These are phyloP conservation scores for Apophysomyces trapeziformis DNA, from an alignment of 371 early-diverging fungal genomes.

Conservation along the genomic window DNA sequence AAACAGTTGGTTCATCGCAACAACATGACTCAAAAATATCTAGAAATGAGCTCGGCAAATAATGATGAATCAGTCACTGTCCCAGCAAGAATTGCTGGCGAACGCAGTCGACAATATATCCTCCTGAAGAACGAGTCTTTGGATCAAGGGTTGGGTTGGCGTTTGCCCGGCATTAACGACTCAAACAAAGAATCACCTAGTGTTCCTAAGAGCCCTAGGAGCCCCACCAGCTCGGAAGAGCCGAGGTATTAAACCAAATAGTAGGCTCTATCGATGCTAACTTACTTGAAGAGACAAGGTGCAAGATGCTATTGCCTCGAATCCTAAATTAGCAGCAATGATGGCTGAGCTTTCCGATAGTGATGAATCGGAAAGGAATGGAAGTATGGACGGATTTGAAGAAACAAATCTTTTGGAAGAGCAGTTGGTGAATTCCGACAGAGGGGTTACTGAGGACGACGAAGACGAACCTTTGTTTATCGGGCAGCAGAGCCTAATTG, in stretches of 20 bases:
- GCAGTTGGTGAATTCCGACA: background rate
- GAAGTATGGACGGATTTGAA: constrained; percentile 19
- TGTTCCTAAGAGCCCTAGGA: constrained; percentile 4
- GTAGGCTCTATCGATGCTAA: background rate
- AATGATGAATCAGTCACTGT: constrained; percentile 12
- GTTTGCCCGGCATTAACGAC: constrained; percentile 45
- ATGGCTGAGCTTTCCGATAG: constrained; percentile 12
- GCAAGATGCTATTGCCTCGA: constrained; percentile 31
- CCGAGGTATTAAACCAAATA: background rate
- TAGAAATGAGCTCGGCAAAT: constrained; percentile 52
- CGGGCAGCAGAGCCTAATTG: constrained; percentile 13
- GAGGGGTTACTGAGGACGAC: constrained; percentile 26
- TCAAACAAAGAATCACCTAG: constrained; percentile 23
- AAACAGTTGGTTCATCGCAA: constrained; percentile 83
- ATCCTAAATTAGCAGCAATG: constrained; percentile 41
- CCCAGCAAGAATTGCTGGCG: constrained; percentile 77
- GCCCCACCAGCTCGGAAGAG: background rate
- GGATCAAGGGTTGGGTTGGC: constrained; percentile 72
- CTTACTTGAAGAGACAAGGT: constrained; percentile 30
- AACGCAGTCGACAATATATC: constrained; percentile 80
- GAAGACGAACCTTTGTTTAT: constrained; percentile 37
- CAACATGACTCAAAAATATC: constrained; percentile 80
- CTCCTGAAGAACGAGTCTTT: constrained; percentile 82
- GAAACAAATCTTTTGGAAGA: background rate
- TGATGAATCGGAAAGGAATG: constrained; percentile 13